A percentile compares a stretch with the other conserved stretches of the same genome.
These are phyloP conservation scores for Aspergillus sclerotiicarbonarius DNA, from an alignment of 495 filamentous ascomycete genomes.

Conservation along the genomic window DNA sequence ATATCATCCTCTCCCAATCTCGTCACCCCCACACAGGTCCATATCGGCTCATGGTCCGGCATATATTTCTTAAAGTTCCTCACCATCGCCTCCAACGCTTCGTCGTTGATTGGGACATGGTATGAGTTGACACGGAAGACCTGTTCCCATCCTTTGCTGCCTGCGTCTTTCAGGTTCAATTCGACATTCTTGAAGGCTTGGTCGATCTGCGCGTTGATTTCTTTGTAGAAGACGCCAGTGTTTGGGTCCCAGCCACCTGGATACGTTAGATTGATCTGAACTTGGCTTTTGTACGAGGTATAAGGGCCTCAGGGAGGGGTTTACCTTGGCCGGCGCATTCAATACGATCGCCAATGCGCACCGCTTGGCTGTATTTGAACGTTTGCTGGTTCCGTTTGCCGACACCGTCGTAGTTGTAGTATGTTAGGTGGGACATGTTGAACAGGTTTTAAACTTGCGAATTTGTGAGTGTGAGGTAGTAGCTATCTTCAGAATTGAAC, in stretches of 20 bases:
- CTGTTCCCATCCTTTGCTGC: slow-evolving; percentile 57
- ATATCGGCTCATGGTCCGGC: slow-evolving; percentile 50
- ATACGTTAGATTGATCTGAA: no score
- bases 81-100: slow-evolving; percentile 40
- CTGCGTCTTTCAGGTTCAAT: slow-evolving; percentile 43
- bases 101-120: slow-evolving; percentile 39
- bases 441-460: background rate
- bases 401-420: slow-evolving; percentile 41
- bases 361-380: slow-evolving; percentile 52
- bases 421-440: slow-evolving; percentile 44
- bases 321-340: slow-evolving; percentile 55
- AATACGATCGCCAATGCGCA: slow-evolving; percentile 52
- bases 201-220: slow-evolving; percentile 49
- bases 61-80: slow-evolving; percentile 48
- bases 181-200: slow-evolving; percentile 57
- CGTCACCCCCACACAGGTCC: slow-evolving; percentile 47
- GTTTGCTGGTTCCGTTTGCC: slow-evolving; percentile 36
- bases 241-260: slow-evolving; percentile 53
- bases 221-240: slow-evolving; percentile 33
- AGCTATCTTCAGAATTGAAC: no score
- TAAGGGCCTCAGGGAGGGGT: no score
- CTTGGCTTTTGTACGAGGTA: no score
- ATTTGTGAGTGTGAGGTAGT: background rate
- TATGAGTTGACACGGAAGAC: slow-evolving; percentile 53
- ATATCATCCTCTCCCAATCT: slow-evolving; percentile 45